Evolutionary conservation across 306 rosid species (phyloP), one percentile per base, ranked within the genome.

Genomic region (Canavalia ensiformis): DNA sequence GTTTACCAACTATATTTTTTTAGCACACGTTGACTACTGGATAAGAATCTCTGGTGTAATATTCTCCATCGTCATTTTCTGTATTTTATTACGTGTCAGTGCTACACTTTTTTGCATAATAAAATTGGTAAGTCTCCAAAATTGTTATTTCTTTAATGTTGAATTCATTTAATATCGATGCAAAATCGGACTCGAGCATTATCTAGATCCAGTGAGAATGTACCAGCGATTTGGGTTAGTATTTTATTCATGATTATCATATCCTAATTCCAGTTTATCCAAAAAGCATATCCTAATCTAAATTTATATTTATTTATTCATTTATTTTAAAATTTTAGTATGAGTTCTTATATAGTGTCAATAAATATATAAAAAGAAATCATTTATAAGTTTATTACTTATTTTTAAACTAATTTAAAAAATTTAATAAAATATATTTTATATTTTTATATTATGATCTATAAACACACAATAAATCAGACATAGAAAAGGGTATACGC

Each of bases 21-120:
- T 42, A 44, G 3, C 37, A 44, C 4, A 29, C 2, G 39, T 6
- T 68, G 39, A 44, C 8, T 45, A 46, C 0, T 35, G 69, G 73
- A 80, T 80, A 72, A 80, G 79, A 80, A 80, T 60, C 72, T 50
- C 4, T 62, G 7, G 2, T 2, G 49, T 51, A 81, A 81, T 73
- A 81, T 67, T 68, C 76, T 5, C 1, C 10, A 5, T 41, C 3
- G 3, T 37, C 45, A 4, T 2, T 28, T 67, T 78, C 59, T 46
- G 11, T 13, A 12, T 49, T 10, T 1, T 25, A 33, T 3, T 13
- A 68, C 82, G 77, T 58, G 81, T 68, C 81, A 47, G 7, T 59
- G 34, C 7, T n/a, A 2, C 0, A 34, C 25, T 31, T 49, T 8
- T 9, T 8, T 6, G 6, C 62, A 45, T 58, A 34, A 69, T 6